Evolutionary conservation across 768 basidiomycete species (phyloP).

Genomic region (Trametopsis cervina): DNA sequence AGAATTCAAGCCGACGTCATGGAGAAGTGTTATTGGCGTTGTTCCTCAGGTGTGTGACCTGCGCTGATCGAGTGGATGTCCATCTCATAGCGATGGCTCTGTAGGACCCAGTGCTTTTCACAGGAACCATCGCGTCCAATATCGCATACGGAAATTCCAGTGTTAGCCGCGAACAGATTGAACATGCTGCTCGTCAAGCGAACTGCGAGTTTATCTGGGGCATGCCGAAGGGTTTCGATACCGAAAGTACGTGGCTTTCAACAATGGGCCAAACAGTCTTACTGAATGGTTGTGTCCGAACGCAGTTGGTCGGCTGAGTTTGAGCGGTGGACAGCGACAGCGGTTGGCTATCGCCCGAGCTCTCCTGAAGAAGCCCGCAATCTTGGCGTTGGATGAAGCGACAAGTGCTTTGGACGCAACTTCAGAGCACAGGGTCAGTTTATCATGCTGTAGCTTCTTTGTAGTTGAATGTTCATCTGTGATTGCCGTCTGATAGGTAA

Average conservation of each 20-base stretch:
- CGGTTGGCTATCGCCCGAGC: slow-evolving; percentile 83
- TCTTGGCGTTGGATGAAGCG: slow-evolving; percentile 86
- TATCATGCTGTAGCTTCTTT: no score
- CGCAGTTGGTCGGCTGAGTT: slow-evolving; percentile 59
- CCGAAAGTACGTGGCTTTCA: slow-evolving; percentile 55
- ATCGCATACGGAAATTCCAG: slow-evolving; percentile 81
- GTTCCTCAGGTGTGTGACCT: slow-evolving; percentile 63
- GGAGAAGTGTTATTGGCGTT: slow-evolving; percentile 86
- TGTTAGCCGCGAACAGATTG: slow-evolving; percentile 77
- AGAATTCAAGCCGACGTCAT: slow-evolving; percentile 77
- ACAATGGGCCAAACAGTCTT: background rate
- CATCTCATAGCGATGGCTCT: background rate
- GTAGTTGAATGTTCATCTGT: no score
- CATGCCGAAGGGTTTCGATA: slow-evolving; percentile 91
- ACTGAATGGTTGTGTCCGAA: slow-evolving; percentile 7
- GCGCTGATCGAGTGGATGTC: background rate
- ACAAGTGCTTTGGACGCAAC: slow-evolving; percentile 86
- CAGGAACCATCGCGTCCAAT: slow-evolving; percentile 91
- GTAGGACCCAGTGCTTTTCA: slow-evolving; percentile 80
- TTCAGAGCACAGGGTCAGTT: slow-evolving; percentile 71
- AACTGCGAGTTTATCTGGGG: slow-evolving; percentile 97
- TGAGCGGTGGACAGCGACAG: slow-evolving; percentile 78
- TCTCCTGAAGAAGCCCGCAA: slow-evolving; percentile 79
- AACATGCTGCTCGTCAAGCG: slow-evolving; percentile 81
- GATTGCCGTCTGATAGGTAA: slow-evolving; percentile 66